Conservation (phyloP, 2,329 filamentous ascomycete species). For the Hirsutella minnesotensis region DNA sequence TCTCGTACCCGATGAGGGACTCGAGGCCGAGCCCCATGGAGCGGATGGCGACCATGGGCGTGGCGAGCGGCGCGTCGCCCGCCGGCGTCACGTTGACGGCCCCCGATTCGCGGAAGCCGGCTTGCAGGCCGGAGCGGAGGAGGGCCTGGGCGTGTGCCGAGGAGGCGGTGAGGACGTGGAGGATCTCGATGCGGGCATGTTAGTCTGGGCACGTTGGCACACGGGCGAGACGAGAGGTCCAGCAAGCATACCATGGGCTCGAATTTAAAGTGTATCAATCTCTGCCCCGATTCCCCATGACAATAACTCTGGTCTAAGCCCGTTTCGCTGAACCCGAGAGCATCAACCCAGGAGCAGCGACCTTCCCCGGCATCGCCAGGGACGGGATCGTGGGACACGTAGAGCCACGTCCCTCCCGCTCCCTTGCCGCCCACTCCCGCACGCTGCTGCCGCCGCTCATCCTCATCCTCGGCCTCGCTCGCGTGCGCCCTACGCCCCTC, state of each 20-base stretch:
- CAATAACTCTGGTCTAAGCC: slow-evolving; percentile 13
- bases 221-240: not conserved
- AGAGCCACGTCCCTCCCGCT: slow-evolving; percentile 73
- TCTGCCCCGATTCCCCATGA: slow-evolving; percentile 19
- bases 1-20: slow-evolving; percentile 57
- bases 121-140: slow-evolving; percentile 62
- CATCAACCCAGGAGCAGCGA: slow-evolving; percentile 15
- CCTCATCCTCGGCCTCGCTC: slow-evolving; percentile 6
- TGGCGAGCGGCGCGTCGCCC: slow-evolving; percentile 21
- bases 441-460: slow-evolving; percentile 16
- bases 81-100: slow-evolving; percentile 50
- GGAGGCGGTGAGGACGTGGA: slow-evolving; percentile 75
- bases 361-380: slow-evolving; percentile 1
- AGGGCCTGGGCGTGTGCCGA: slow-evolving; percentile 62
- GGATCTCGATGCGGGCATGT: slow-evolving; percentile 49
- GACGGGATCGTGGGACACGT: slow-evolving; percentile 67
- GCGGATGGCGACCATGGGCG: slow-evolving; percentile 73
- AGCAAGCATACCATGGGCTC: slow-evolving; percentile 70
- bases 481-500: slow-evolving; percentile 52
- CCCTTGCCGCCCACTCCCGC: slow-evolving; percentile 75
- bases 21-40: slow-evolving; percentile 75
- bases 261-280: slow-evolving; percentile 76
- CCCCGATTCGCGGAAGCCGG: slow-evolving; percentile 85
- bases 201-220: not conserved
- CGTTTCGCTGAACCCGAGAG: slow-evolving; percentile 13